These are phyloP conservation scores for Xylariaceae sp. DNA, from an alignment of 2,329 filamentous ascomycete species.

Conservation along the genomic window DNA sequence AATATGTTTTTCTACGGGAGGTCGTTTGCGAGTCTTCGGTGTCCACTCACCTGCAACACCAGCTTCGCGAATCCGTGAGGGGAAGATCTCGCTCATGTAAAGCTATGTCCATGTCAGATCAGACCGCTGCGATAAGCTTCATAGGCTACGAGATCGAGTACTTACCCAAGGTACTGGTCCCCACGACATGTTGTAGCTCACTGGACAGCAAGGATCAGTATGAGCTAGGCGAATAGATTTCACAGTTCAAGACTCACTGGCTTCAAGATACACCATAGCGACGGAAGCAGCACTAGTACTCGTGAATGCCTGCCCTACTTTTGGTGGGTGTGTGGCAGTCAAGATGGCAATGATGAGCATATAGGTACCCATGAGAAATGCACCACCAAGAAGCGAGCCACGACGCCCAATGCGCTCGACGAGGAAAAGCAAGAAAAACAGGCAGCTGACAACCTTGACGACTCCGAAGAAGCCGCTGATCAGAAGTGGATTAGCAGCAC, in stretches of 20 bases:
- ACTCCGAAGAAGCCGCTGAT: slow-evolving; percentile 50
- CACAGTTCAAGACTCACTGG: slow-evolving; percentile 17
- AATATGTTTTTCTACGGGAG: too few species aligned
- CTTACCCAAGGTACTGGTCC: slow-evolving; percentile 46
- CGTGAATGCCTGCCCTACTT: slow-evolving; percentile 23
- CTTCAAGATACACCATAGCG: slow-evolving; percentile 47
- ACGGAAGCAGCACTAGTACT: slow-evolving; percentile 42
- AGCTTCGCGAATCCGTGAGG: slow-evolving; percentile 43
- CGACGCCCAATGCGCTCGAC: slow-evolving; percentile 46
- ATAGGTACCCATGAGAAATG: slow-evolving; percentile 45
- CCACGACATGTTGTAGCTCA: slow-evolving; percentile 49
- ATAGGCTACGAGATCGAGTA: not conserved
- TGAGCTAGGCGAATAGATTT: too few species aligned
- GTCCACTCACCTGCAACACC: slow-evolving; percentile 34
- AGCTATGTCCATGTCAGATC: slow-evolving; percentile 23
- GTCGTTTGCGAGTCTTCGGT: too few species aligned
- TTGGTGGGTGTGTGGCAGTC: slow-evolving; percentile 39
- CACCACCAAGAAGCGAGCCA: slow-evolving; percentile 43
- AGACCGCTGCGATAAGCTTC: not conserved
- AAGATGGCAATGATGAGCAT: slow-evolving; percentile 50
- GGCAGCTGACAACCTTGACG: slow-evolving; percentile 45
- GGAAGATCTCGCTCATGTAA: slow-evolving; percentile 47
- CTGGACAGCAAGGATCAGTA: slow-evolving; percentile 34
- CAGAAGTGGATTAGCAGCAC: slow-evolving; percentile 41
- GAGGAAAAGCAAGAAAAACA: slow-evolving; percentile 42